Conservation (phyloP, 2,329 filamentous ascomycete species). For the Trichoderma afroharzianum region DNA sequence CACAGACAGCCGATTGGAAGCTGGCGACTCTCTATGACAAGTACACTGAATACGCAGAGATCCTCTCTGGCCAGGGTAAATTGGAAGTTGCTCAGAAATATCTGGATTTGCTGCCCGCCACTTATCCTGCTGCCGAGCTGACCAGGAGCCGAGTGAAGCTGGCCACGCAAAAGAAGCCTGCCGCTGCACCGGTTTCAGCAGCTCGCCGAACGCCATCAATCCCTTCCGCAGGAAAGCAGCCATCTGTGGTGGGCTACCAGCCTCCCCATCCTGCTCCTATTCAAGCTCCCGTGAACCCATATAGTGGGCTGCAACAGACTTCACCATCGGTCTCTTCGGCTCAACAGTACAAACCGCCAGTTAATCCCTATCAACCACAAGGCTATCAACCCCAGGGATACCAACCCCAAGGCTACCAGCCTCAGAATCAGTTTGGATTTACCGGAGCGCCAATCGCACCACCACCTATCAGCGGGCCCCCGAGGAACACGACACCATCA, state of each 20-base stretch:
- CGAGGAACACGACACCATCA: conserved; percentile 63
- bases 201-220: conserved; percentile 30
- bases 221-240: conserved; percentile 41
- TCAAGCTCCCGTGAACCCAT: conserved; percentile 31
- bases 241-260: conserved; percentile 44
- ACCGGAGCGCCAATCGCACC: conserved; percentile 32
- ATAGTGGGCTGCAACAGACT: conserved; percentile 21
- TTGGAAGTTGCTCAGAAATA: conserved; percentile 86
- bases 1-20: conserved; percentile 78
- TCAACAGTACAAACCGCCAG: conserved; percentile 37
- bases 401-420: conserved; percentile 24
- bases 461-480: conserved; percentile 33
- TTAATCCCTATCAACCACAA: conserved; percentile 35
- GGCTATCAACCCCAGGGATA: conserved; percentile 27
- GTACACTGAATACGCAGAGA: conserved; percentile 95
- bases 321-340: conserved; percentile 28
- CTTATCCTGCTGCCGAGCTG: conserved; percentile 82
- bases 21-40: conserved; percentile 84
- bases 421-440: conserved; percentile 41
- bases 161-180: conserved; percentile 59
- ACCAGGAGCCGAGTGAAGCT: conserved; percentile 81
- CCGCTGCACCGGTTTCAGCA: conserved; percentile 24
- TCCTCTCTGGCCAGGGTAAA: conserved; percentile 86
- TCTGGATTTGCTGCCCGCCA: conserved; percentile 76
- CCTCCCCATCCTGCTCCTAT: conserved; percentile 38